Percentiles rank a stretch among this genome's conserved stretches.
Evolutionary conservation across 2,329 filamentous ascomycete genomes (phyloP).

Genomic region (Calonectria pseudoturangicola): DNA sequence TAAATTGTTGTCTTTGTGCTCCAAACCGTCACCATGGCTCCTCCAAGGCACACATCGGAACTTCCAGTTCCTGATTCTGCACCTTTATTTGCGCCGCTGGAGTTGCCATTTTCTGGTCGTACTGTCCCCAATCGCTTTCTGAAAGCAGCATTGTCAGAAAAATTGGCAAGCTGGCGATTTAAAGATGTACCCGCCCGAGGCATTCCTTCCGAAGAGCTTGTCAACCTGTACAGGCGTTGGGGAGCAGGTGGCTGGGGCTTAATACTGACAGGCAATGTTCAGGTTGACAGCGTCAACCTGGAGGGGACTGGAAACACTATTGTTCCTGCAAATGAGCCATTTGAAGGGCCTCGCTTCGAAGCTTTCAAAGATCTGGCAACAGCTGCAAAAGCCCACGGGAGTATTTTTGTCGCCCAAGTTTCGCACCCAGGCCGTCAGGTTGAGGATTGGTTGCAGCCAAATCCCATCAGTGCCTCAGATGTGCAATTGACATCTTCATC

Average conservation of each 20-base stretch:
- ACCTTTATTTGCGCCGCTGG: background rate
- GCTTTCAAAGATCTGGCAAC: constrained; percentile 74
- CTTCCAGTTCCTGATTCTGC: background rate
- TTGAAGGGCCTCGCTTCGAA: constrained; percentile 76
- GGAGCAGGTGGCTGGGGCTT: constrained; percentile 74
- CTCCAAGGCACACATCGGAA: background rate
- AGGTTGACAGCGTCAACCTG: constrained; percentile 77
- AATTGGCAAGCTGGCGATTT: background rate
- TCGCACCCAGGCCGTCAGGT: constrained; percentile 68
- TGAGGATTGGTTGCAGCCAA: constrained; percentile 49
- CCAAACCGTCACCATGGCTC: background rate
- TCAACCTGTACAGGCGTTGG: constrained; percentile 76
- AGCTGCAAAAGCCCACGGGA: constrained; percentile 74
- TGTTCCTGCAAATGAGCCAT: constrained; percentile 71
- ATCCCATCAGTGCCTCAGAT: constrained; percentile 65
- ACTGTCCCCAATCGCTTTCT: background rate
- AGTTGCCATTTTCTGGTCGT: background rate
- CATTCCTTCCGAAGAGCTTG: constrained; percentile 60
- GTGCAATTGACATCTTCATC: constrained; percentile 55
- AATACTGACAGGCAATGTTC: constrained; percentile 78
- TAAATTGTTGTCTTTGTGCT: background rate
- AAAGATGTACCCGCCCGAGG: constrained; percentile 59
- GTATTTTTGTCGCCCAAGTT: constrained; percentile 76
- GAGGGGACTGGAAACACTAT: constrained; percentile 75
- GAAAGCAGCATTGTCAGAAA: background rate